A percentile compares a stretch with the other conserved stretches of the same genome.
Conservation (phyloP, 345 rosid species). For the Noccaea caerulescens region DNA sequence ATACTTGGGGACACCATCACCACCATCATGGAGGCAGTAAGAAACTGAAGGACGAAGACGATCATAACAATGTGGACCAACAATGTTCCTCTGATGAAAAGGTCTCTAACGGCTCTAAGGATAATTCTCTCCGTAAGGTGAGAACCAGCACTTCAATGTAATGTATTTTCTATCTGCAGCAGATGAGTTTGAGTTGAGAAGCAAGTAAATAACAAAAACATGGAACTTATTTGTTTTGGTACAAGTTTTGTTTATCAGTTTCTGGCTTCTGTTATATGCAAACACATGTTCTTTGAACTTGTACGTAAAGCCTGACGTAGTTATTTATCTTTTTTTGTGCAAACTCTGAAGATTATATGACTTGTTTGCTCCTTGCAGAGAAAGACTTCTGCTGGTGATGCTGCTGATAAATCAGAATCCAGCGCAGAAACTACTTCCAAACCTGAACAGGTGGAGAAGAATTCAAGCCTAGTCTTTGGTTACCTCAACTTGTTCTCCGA, state of each 20-base stretch:
- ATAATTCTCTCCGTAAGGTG: conserved; percentile 79
- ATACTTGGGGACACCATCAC: conserved; percentile 69
- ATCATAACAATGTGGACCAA: conserved; percentile 40
- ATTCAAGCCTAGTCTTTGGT: conserved; percentile 87
- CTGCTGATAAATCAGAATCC: conserved; percentile 48
- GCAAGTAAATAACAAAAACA: conserved; percentile 8
- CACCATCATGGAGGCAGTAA: conserved; percentile 57
- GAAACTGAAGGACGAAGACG: conserved; percentile 60
- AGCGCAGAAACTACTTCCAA: conserved; percentile 45
- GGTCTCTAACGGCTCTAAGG: conserved; percentile 46
- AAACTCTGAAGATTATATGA: background rate
- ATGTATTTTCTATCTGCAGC: background rate
- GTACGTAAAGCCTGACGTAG: too few relatives aligned
- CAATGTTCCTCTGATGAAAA: conserved; percentile 51
- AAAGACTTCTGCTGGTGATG: conserved; percentile 50
- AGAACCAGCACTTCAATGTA: conserved; percentile 22
- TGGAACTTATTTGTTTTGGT: too few relatives aligned
- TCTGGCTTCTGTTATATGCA: conserved; percentile 22
- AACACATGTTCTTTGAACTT: background rate
- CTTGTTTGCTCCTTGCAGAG: conserved; percentile 57
- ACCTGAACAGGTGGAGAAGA: conserved; percentile 49
- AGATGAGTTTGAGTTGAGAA: conserved; percentile 13
- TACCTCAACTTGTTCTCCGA: conserved; percentile 98
- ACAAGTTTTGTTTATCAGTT: conserved; percentile 6
- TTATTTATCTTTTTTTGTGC: background rate